Evolutionary conservation across 768 basidiomycete genomes (phyloP), one percentile per base, ranked within the genome.

Genomic region (Panellus pusillus): DNA sequence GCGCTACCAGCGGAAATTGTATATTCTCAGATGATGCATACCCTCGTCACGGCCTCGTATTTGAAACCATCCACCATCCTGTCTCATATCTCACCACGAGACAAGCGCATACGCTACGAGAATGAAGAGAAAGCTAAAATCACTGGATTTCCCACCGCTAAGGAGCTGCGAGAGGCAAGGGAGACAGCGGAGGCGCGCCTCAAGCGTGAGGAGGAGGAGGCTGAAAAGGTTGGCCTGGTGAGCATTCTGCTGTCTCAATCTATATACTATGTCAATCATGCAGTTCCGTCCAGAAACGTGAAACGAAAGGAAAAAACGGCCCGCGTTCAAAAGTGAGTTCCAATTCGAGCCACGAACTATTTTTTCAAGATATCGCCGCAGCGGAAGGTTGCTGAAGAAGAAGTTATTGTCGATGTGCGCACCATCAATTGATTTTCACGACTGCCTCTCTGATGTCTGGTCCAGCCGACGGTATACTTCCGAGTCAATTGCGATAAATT

Each of bases 401-500:
- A 82, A 24, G 86, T 78, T 28, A 70, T 78, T 28, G 82, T 91
- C 32, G 87, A 93, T 70, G 92, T 91, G 62, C 70, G 84, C 68
- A 11, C 46, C 14, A 29, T 9, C 29, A 38, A 44, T 11, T 49
- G 55, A 17, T 40, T 37, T 15, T 24, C n/a, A 37, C 44, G 24
- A 24, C 24, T 24, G 24, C 41, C 18, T 57, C 44, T 27, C 29
- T 50, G 31, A 51, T 35, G 63, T 40, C 55, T 3, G 9, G 47
- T 27, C 7, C 53, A 93, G 86, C 83, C 89, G 15, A 74, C 75
- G 3, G 80, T 91, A 31, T 84, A 86, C 69, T 90, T 97, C 66
- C 83, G 91, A 44, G 80, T 98, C 44, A 98, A 98, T 72, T 90
- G 86, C 65, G 87, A 93, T 61, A 88, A 83, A 62, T 96, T 94